A percentile compares a stretch with the other conserved stretches of the same genome.
Evolutionary conservation across 2,329 filamentous ascomycete species (phyloP).

Genomic region (Cladosporium sp.): DNA sequence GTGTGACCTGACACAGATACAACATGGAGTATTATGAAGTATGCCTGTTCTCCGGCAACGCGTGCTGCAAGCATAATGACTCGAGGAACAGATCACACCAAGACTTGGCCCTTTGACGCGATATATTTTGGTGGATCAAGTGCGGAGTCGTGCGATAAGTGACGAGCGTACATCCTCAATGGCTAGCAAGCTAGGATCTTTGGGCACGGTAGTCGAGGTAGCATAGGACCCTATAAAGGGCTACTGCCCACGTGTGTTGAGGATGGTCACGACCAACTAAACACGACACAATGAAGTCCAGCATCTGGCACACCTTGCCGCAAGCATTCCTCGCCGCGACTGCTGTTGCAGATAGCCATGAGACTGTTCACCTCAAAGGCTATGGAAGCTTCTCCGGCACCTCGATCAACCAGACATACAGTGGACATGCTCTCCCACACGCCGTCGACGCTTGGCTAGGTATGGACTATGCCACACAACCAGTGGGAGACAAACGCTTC

Average conservation of each 20-base stretch:
- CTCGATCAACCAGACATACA: slow-evolving; percentile 10
- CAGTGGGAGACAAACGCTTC: slow-evolving; percentile 15
- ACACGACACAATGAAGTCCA: background rate
- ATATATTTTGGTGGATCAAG: background rate
- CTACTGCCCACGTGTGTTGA: background rate
- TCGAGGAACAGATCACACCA: background rate
- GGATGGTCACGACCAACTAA: background rate
- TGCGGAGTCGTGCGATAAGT: slow-evolving; percentile 2
- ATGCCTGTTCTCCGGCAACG: background rate
- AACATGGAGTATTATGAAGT: background rate
- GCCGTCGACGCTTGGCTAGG: slow-evolving; percentile 13
- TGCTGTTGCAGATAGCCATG: background rate
- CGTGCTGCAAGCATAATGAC: background rate
- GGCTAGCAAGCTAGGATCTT: background rate
- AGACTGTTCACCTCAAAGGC: background rate
- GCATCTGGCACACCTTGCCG: background rate
- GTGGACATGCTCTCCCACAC: slow-evolving; percentile 6
- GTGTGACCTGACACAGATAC: background rate
- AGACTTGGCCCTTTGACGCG: background rate
- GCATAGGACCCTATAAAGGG: background rate
- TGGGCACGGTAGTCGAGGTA: background rate
- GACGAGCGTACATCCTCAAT: background rate
- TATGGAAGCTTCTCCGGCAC: slow-evolving; percentile 15
- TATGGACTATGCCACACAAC: slow-evolving; percentile 10
- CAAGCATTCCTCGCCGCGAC: background rate